These are phyloP conservation scores for Crithidia mellificae DNA, from an alignment of 208 protist species.

Conservation along the genomic window DNA sequence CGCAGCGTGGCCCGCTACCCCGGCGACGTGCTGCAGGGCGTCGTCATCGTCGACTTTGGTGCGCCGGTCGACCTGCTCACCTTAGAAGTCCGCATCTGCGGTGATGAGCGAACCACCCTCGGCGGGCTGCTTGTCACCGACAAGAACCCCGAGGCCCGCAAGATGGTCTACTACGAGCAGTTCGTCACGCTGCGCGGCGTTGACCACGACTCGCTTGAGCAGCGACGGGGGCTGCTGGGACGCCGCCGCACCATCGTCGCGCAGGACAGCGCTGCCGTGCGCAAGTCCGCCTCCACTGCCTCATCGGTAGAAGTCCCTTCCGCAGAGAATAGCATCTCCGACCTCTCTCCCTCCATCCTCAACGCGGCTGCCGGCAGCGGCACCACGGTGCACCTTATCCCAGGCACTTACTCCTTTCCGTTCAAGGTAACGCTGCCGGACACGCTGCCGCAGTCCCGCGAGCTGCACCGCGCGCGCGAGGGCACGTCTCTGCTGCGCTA, in stretches of 20 bases:
- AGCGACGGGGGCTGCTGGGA: slow-evolving; percentile 10
- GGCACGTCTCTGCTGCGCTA: slow-evolving; percentile 46
- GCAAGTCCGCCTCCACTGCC: slow-evolving; percentile 1
- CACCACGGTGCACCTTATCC: slow-evolving; percentile 32
- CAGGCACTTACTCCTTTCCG: slow-evolving; percentile 71
- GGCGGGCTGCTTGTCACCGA: slow-evolving; percentile 30
- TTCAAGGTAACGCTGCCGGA: slow-evolving; percentile 58
- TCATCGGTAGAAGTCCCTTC: not conserved
- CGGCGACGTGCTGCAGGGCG: slow-evolving; percentile 48
- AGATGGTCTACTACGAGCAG: slow-evolving; percentile 60
- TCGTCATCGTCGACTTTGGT: slow-evolving; percentile 52
- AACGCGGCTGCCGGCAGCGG: not conserved
- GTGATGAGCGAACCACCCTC: slow-evolving; percentile 37
- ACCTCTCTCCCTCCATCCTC: slow-evolving; percentile 12
- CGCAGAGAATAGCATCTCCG: not conserved
- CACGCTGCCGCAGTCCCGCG: slow-evolving; percentile 47
- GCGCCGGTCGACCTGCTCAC: slow-evolving; percentile 32
- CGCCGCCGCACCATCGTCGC: slow-evolving; percentile 14
- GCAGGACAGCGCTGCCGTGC: not conserved
- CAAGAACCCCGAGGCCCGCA: slow-evolving; percentile 41
- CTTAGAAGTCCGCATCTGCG: slow-evolving; percentile 46
- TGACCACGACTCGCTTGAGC: slow-evolving; percentile 33
- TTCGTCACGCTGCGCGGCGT: slow-evolving; percentile 45
- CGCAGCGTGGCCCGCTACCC: slow-evolving; percentile 40
- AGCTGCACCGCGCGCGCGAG: slow-evolving; percentile 27